Conservation (phyloP, 345 rosid species). For the Chamaenerion angustifolium region DNA sequence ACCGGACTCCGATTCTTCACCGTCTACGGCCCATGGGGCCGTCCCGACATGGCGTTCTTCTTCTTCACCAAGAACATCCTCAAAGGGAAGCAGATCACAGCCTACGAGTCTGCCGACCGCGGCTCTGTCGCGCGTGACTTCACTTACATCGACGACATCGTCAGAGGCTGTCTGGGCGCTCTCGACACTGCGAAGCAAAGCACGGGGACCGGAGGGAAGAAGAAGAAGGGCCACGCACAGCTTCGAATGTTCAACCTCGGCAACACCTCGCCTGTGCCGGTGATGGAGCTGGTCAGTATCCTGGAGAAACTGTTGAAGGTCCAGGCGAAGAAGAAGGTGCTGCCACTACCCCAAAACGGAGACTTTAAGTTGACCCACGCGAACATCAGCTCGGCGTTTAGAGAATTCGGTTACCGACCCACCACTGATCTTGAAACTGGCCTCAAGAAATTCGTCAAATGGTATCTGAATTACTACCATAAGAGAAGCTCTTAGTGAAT, state of each 20-base stretch:
- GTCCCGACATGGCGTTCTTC: slow-evolving; percentile 30
- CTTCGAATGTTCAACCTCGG: slow-evolving; percentile 20
- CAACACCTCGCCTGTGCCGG: slow-evolving; percentile 10
- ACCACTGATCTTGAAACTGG: slow-evolving; percentile 12
- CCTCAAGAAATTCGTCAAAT: slow-evolving; percentile 13
- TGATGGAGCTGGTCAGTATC: slow-evolving; percentile 8
- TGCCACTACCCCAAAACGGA: slow-evolving; percentile 10
- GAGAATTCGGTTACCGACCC: slow-evolving; percentile 9
- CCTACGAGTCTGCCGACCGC: slow-evolving; percentile 15
- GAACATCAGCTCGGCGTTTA: slow-evolving; percentile 10
- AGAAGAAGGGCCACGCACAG: slow-evolving; percentile 22
- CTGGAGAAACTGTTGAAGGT: slow-evolving; percentile 11
- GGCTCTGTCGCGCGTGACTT: slow-evolving; percentile 23
- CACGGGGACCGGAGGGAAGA: slow-evolving; percentile 24
- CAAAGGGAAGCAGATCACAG: slow-evolving; percentile 22
- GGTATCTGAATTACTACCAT: slow-evolving; percentile 9
- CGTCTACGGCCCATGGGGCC: slow-evolving; percentile 25
- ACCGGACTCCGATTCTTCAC: slow-evolving; percentile 27
- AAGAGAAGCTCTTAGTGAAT: slow-evolving; percentile 9
- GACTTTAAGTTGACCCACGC: slow-evolving; percentile 12
- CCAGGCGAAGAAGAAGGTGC: slow-evolving; percentile 13
- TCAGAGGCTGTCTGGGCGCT: slow-evolving; percentile 21
- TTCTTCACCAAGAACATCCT: slow-evolving; percentile 23
- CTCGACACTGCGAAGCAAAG: slow-evolving; percentile 23
- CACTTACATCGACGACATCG: slow-evolving; percentile 26